phyloP scores from a whole-genome alignment of 495 filamentous ascomycete genomes.

The Aspergillus avenaceus region DNA sequence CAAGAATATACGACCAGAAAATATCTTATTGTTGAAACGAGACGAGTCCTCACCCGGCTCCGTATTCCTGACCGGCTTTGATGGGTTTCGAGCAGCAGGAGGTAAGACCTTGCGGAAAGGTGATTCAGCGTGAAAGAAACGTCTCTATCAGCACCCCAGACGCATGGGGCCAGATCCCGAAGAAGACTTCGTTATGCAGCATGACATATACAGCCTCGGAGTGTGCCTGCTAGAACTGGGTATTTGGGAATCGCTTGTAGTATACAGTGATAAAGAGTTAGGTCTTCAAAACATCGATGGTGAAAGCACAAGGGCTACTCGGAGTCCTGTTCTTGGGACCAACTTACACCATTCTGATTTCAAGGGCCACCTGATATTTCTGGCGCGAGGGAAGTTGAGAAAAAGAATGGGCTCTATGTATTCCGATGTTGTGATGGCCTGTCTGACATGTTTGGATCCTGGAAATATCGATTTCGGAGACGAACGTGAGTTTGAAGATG shows the following conservation, averaged over 20 bases:
- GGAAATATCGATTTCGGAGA: slow-evolving; percentile 41
- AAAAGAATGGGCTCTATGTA: slow-evolving; percentile 47
- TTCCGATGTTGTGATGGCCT: slow-evolving; percentile 44
- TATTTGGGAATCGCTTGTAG: slow-evolving; percentile 34
- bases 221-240: slow-evolving; percentile 45
- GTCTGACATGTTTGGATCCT: slow-evolving; percentile 53
- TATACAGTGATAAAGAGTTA: slow-evolving; percentile 5
- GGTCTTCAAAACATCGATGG: neutral
- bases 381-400: slow-evolving; percentile 37
- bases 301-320: neutral
- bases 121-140: slow-evolving; percentile 29
- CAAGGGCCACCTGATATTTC: slow-evolving; percentile 34
- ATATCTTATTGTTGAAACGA: slow-evolving; percentile 26
- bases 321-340: neutral
- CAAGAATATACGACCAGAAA: slow-evolving; percentile 45
- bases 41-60: slow-evolving; percentile 8
- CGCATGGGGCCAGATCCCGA: slow-evolving; percentile 30
- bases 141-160: slow-evolving; percentile 39
- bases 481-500: slow-evolving; percentile 39
- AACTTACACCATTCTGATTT: slow-evolving; percentile 12
- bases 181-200: slow-evolving; percentile 37
- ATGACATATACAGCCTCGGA: slow-evolving; percentile 48
- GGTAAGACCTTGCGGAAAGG: slow-evolving; percentile 14
- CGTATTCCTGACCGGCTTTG: slow-evolving; percentile 40
- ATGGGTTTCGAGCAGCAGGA: slow-evolving; percentile 23